Evolutionary conservation across 2,329 filamentous ascomycete genomes (phyloP), one percentile per base, ranked within the genome.

Genomic region (Sporothrix humicola): DNA sequence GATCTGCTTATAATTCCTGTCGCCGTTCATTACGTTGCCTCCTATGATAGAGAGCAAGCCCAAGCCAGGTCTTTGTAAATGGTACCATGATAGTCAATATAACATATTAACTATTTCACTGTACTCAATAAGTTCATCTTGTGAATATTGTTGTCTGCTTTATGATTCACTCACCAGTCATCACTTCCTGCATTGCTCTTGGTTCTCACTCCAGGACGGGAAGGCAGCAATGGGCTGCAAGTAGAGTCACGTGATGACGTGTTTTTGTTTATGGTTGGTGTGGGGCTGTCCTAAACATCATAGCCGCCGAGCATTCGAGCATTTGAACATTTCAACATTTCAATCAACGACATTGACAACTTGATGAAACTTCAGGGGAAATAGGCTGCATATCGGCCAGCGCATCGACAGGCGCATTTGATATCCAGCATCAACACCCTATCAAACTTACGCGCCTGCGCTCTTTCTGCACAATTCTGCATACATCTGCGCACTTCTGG

Each of bases 311-410:
- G 15, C 48, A 52, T 17, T 52, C 15, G 15, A 52, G 12, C 13
- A 37, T 37, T 37, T 37, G 4, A 37, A 37, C 31, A 7, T 37
- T 37, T 37, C 31, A 37, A 37, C 31, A 37, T 37, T 37, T 37
- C 31, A 37, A 37, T 37, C 31, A 37, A 37, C 31, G 31, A 37
- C 48, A 52, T 7, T 17, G 10, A 26, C 31, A 10, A 44, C 2
- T 65, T 20, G 52, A 54, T 54, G 52, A 54, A 54, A 54, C n/a
- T 37, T 54, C 7, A 23, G n/a, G 65, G 65, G 65, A 23, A 46
- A 31, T 52, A 3, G 23, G 46, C 65, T 68, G 65, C 65, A 68
- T 52, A 31, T n/a, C 10, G 44, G 46, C 44, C 46, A 68, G 23
- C 46, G 15, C 63, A 68, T 65, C 63, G 13, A 46, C 44, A 65